Conservation (phyloP, 108 stramenopile genomes). For the Stephanodiscus triporus region DNA sequence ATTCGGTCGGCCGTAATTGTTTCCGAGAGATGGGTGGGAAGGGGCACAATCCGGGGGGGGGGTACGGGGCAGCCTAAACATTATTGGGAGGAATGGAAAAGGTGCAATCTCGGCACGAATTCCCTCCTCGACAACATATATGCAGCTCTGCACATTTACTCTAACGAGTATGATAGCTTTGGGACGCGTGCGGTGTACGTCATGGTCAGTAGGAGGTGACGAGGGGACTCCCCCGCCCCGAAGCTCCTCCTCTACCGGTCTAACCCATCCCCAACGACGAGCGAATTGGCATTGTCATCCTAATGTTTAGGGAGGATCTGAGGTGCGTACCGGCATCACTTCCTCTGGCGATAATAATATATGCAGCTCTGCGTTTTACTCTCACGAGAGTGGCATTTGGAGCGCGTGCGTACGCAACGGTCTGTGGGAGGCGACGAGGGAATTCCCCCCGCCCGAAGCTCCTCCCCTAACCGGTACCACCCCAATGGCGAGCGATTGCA, state of each 20-base stretch:
- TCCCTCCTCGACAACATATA: background rate
- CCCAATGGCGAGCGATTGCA: background rate
- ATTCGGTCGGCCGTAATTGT: background rate
- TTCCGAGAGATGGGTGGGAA: too few relatives aligned
- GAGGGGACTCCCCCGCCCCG: background rate
- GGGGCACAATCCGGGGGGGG: too few relatives aligned
- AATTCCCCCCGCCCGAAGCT: too few relatives aligned
- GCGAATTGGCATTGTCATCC: too few relatives aligned
- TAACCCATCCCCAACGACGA: background rate
- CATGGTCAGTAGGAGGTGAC: slow-evolving; percentile 7
- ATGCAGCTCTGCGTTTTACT: background rate
- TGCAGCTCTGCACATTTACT: background rate
- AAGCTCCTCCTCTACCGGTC: slow-evolving; percentile 1
- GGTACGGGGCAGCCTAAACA: background rate
- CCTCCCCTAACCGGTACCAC: too few relatives aligned
- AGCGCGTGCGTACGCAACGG: too few relatives aligned
- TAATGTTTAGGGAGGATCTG: too few relatives aligned
- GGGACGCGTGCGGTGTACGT: background rate
- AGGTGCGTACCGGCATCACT: too few relatives aligned
- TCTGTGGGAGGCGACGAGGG: too few relatives aligned
- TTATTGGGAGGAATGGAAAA: too few relatives aligned
- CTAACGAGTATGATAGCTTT: background rate
- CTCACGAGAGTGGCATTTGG: too few relatives aligned
- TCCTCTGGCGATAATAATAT: too few relatives aligned
- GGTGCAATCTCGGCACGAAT: background rate